Conservation (phyloP, 768 basidiomycete species). For the Boletus bicolor region DNA sequence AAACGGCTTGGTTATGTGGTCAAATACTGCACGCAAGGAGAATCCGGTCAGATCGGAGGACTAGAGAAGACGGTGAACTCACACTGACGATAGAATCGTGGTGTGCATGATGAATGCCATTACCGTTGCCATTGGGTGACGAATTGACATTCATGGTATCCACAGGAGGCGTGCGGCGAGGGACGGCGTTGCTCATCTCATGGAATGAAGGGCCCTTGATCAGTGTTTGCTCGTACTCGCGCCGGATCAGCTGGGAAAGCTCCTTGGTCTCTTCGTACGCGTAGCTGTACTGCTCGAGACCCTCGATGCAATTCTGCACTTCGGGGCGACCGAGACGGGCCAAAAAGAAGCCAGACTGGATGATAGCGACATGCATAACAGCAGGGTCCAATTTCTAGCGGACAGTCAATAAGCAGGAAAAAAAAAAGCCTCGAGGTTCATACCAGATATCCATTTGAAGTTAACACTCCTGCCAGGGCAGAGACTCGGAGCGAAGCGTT, state of each 20-base stretch:
- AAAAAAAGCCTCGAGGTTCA: slow-evolving; percentile 17
- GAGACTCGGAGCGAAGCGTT: slow-evolving; percentile 86
- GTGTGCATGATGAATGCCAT: slow-evolving; percentile 14
- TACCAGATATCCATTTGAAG: slow-evolving; percentile 84
- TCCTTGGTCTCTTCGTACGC: slow-evolving; percentile 86
- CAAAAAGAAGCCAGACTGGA: slow-evolving; percentile 78
- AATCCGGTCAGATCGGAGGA: slow-evolving; percentile 13
- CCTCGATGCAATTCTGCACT: slow-evolving; percentile 78
- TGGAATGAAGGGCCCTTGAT: slow-evolving; percentile 37
- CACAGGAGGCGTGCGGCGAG: slow-evolving; percentile 22
- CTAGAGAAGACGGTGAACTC: neutral
- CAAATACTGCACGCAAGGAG: slow-evolving; percentile 21
- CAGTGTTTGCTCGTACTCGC: slow-evolving; percentile 42
- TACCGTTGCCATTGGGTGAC: slow-evolving; percentile 18
- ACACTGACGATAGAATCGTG: slow-evolving; percentile 21
- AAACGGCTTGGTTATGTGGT: slow-evolving; percentile 12
- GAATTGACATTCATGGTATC: slow-evolving; percentile 13
- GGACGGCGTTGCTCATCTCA: slow-evolving; percentile 39
- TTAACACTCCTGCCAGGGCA: slow-evolving; percentile 82
- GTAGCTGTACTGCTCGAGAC: slow-evolving; percentile 83
- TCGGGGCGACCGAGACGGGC: slow-evolving; percentile 82
- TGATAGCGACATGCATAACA: slow-evolving; percentile 84
- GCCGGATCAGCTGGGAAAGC: slow-evolving; percentile 63
- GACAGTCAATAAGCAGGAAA: slow-evolving; percentile 9
- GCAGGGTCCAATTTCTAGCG: slow-evolving; percentile 75